Evolutionary conservation across 1,284 basidiomycete genomes (phyloP).

Genomic region (Salmacisia buchloeana): DNA sequence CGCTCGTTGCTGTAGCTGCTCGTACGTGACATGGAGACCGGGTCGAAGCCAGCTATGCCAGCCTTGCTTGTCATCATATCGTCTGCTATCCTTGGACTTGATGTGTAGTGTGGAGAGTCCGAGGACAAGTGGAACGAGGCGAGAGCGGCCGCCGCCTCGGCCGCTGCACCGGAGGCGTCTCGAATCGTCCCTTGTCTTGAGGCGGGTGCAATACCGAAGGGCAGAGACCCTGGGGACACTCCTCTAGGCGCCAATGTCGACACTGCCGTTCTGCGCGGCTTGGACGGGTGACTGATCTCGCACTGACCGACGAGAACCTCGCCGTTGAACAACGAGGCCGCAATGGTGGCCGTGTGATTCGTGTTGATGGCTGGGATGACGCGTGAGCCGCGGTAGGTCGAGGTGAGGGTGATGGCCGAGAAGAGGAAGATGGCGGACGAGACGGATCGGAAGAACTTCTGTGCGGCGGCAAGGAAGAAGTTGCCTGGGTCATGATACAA

Average conservation of each 20-base stretch:
- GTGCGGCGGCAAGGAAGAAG: slow-evolving; percentile 43
- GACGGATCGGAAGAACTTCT: slow-evolving; percentile 44
- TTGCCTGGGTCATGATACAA: slow-evolving; percentile 16
- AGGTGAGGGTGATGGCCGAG: slow-evolving; percentile 73
- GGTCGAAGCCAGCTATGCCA: background rate
- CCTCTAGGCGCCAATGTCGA: background rate
- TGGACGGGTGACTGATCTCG: slow-evolving; percentile 82
- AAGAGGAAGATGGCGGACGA: slow-evolving; percentile 92
- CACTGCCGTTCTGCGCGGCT: background rate
- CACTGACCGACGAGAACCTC: slow-evolving; percentile 83
- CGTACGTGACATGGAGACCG: background rate
- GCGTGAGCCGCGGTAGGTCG: slow-evolving; percentile 35
- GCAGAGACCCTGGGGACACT: background rate
- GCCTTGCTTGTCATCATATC: too few species aligned
- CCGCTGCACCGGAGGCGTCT: background rate
- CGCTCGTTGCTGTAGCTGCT: background rate
- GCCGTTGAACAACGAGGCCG: slow-evolving; percentile 79
- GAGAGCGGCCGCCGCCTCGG: background rate
- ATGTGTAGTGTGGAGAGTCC: background rate
- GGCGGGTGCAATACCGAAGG: background rate
- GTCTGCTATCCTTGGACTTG: slow-evolving; percentile 12
- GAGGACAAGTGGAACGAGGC: background rate
- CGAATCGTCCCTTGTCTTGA: background rate
- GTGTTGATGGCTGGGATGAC: slow-evolving; percentile 87
- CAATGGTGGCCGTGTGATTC: slow-evolving; percentile 93